Evolutionary conservation across 208 protist species (phyloP), one percentile per base, ranked within the genome.

Genomic region (Wallacemonas rigidus): DNA sequence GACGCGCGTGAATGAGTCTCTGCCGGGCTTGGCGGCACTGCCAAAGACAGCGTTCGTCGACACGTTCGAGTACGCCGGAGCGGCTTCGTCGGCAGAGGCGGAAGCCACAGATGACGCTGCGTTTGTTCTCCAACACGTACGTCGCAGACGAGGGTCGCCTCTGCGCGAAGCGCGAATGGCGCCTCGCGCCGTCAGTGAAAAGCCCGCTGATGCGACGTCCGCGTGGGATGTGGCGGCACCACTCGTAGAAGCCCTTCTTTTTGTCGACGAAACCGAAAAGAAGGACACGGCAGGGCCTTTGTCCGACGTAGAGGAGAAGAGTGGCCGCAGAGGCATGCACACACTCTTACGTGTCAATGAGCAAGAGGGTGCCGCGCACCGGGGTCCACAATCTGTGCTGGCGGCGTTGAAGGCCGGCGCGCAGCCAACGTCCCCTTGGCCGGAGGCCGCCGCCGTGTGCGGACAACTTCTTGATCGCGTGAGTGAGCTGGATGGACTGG

Each of bases 1-100:
- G 3, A 65, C 76, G 2, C 81, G 85, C 41, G 77, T 75, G 54
- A 94, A 94, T 56, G 89, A 88, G 65, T 55, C 58, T n/a, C 61
- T 81, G 9, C 69, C 55, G 1, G 71, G 74, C 35, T 75, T 91
- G 64, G 74, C 56, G 8, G 78, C 44, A 38, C 64, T 93, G 55
- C 86, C 88, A 15, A 44, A 43, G 15, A 80, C 79, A 8, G 54
- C 39, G n/a, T 91, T 91, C 74, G 70, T 61, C 38, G 72, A 76
- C 35, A 64, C 57, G 67, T 65, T 65, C 50, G 60, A 65, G 1
- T 65, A 51, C 41, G 36, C 60, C 56, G 36, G 15, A 7, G 51
- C 8, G 8, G 14, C 51, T 6, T 5, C 51, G 5, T 6, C 14
- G n/a, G 26, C 15, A 56, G 51, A n/a, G 51, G 51, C n/a, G 51